These are phyloP conservation scores for Ogataea henricii DNA, from an alignment of 805 yeast species.

Conservation along the genomic window DNA sequence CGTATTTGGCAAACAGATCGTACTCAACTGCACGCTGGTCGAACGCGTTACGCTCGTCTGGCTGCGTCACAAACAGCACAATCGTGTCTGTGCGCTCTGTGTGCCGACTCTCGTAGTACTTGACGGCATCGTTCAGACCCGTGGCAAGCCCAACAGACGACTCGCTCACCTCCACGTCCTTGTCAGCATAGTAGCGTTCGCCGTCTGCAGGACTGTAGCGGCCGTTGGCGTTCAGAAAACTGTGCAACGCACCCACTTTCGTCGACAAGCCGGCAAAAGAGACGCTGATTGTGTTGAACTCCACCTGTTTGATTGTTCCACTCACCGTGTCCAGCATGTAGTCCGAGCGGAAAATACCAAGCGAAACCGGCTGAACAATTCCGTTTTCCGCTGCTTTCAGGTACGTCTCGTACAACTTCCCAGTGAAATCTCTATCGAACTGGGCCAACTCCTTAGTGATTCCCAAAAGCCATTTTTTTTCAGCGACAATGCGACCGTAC, in stretches of 20 bases:
- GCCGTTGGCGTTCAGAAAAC: constrained; percentile 60
- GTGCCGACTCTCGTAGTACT: constrained; percentile 46
- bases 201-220: constrained; percentile 46
- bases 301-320: constrained; percentile 84
- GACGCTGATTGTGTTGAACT: constrained; percentile 93
- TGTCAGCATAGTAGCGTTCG: constrained; percentile 45
- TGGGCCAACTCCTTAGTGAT: constrained; percentile 56
- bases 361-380: constrained; percentile 62
- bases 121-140: constrained; percentile 70
- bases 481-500: constrained; percentile 67
- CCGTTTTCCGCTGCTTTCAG: constrained; percentile 48
- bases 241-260: constrained; percentile 76
- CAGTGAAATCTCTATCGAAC: constrained; percentile 79
- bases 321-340: constrained; percentile 64
- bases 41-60: constrained; percentile 82
- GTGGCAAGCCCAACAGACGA: constrained; percentile 61
- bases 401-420: constrained; percentile 68
- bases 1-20: constrained; percentile 55
- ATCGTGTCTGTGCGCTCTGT: constrained; percentile 43
- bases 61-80: constrained; percentile 79
- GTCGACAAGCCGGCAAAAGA: constrained; percentile 91
- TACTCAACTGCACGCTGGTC: constrained; percentile 90
- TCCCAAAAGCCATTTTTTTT: constrained; percentile 59
- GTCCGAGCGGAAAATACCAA: constrained; percentile 90
- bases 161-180: constrained; percentile 62